These are phyloP conservation scores for Chrysanthemum seticuspe DNA, from an alignment of 129 eudicot genomes.

Conservation along the genomic window DNA sequence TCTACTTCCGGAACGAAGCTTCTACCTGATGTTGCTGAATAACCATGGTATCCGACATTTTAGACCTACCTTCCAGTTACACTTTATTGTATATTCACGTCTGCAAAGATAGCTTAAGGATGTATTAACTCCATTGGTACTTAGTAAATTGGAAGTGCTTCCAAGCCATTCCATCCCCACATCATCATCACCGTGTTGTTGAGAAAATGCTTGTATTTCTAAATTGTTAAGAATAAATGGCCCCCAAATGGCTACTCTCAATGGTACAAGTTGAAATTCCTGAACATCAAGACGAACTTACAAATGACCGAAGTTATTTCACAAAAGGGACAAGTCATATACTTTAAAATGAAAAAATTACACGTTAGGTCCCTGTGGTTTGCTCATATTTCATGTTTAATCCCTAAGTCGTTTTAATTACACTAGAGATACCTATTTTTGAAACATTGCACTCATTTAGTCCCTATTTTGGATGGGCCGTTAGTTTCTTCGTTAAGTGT, in stretches of 20 bases:
- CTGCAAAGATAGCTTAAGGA: conserved; percentile 68
- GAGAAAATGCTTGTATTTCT: conserved; percentile 26
- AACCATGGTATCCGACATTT: neutral
- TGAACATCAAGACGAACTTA: conserved; percentile 28
- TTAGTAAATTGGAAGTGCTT: too few relatives aligned
- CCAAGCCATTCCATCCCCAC: conserved; percentile 30
- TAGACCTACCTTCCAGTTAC: conserved; percentile 88
- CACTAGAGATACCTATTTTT: too few relatives aligned
- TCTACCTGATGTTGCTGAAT: conserved; percentile 30
- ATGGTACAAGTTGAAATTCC: conserved; percentile 84
- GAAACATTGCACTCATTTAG: too few relatives aligned
- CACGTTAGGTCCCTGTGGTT: too few relatives aligned
- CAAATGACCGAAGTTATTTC: conserved; percentile 8
- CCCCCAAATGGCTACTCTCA: conserved; percentile 77
- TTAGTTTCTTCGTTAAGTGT: too few relatives aligned
- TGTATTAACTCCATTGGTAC: conserved; percentile 38
- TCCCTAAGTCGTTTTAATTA: too few relatives aligned
- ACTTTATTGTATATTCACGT: conserved; percentile 76
- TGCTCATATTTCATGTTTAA: too few relatives aligned
- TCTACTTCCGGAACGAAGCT: conserved; percentile 33
- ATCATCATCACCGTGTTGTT: conserved; percentile 28
- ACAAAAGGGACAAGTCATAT: too few relatives aligned
- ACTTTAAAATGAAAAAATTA: too few relatives aligned
- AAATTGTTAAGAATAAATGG: conserved; percentile 78
- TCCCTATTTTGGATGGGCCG: too few relatives aligned